These are phyloP conservation scores for Lipomyces sp. DNA, from an alignment of 805 yeast genomes.

Conservation along the genomic window DNA sequence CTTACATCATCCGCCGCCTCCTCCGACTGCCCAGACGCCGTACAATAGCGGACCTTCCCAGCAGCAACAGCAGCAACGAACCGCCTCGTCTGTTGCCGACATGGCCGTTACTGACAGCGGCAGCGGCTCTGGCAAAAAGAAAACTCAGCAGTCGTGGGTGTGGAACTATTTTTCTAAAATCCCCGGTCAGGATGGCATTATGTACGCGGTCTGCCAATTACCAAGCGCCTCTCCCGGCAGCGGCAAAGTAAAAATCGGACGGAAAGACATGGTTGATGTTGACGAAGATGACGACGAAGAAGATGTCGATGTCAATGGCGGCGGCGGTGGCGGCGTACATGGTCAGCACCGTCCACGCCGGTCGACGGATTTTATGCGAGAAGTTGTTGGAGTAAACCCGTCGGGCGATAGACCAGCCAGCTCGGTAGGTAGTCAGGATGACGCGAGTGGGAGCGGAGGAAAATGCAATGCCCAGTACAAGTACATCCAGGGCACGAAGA, in stretches of 20 bases:
- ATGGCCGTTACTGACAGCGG: not conserved
- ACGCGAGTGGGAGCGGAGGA: conserved; percentile 5
- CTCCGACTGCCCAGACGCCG: not conserved
- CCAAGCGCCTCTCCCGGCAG: conserved; percentile 3
- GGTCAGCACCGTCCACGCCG: conserved; percentile 4
- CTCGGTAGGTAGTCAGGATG: conserved; percentile 3
- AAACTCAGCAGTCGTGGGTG: conserved; percentile 34
- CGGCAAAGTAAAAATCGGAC: conserved; percentile 7
- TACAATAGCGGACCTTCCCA: not conserved
- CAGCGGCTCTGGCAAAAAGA: conserved; percentile 17
- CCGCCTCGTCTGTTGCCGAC: not conserved
- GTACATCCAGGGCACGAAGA: conserved; percentile 36
- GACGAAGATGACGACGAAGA: conserved; percentile 19
- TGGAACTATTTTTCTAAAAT: conserved; percentile 35
- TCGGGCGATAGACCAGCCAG: conserved; percentile 7
- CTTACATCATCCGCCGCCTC: conserved; percentile 17
- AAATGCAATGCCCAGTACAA: conserved; percentile 34
- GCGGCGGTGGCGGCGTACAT: not conserved
- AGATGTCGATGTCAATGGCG: conserved; percentile 15
- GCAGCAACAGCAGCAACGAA: conserved; percentile 4
- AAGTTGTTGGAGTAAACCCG: conserved; percentile 8
- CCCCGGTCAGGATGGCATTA: conserved; percentile 28
- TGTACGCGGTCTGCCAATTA: conserved; percentile 35
- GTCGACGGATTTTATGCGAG: conserved; percentile 16
- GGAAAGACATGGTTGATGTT: conserved; percentile 13